phyloP scores from a whole-genome alignment of 305 asterid genomes.

The Fraxinus sp. region DNA sequence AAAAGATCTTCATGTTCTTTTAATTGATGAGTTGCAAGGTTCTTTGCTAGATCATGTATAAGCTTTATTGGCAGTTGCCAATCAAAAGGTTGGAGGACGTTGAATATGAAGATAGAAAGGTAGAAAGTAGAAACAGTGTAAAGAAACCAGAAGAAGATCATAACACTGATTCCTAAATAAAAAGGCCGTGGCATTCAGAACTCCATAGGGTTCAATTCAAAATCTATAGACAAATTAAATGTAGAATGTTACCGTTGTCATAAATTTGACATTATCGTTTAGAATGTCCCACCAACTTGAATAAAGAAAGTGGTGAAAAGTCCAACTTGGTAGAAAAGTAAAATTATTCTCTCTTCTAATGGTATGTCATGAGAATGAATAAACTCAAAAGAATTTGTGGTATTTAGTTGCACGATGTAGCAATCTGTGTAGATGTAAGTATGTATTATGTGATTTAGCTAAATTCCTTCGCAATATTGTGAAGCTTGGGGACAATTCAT shows the following conservation, averaged over 20 bases:
- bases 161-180: not conserved
- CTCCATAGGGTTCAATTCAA: not conserved
- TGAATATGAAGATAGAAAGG: not conserved
- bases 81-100: not conserved
- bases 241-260: constrained; percentile 6
- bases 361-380: not conserved
- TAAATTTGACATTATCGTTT: constrained; percentile 1
- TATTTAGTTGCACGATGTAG: not conserved
- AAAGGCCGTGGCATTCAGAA: not conserved
- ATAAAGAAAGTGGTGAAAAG: not conserved
- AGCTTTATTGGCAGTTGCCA: not conserved
- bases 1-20: not conserved
- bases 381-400: not conserved
- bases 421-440: constrained; percentile 3
- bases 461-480: not conserved
- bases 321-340: not conserved
- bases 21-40: not conserved
- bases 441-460: not conserved
- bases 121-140: not conserved
- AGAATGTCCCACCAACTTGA: not conserved
- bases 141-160: not conserved
- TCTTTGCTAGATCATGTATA: not conserved
- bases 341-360: not conserved
- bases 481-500: not conserved
- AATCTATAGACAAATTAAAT: not conserved